Percentiles rank a stretch among this genome's conserved stretches.
phyloP scores from a whole-genome alignment of 352 stramenopile species.

The Blastocystis sp. region DNA sequence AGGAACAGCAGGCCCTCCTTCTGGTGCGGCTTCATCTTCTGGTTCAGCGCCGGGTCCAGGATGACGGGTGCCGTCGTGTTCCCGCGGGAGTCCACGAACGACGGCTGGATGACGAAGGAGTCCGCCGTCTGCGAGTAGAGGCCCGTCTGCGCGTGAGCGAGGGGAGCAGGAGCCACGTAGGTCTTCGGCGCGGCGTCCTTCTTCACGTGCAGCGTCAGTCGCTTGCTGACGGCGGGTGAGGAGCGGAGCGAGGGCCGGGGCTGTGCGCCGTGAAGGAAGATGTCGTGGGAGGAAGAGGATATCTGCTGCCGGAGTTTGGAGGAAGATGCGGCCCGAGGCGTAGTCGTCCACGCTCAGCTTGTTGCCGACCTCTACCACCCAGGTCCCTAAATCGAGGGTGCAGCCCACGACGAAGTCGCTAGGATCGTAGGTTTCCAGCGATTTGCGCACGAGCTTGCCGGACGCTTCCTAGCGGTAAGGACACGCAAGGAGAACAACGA shows the following conservation, averaged over 20 bases:
- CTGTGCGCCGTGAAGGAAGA: neutral
- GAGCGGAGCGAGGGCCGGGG: neutral
- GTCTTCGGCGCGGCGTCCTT: conserved; percentile 4
- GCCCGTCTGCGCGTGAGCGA: neutral
- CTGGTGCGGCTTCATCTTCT: conserved; percentile 37
- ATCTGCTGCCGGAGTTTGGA: neutral
- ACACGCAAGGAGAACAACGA: neutral
- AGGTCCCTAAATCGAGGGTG: conserved; percentile 57
- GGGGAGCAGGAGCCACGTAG: neutral
- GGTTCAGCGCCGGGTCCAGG: conserved; percentile 2
- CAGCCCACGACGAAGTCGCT: conserved; percentile 34
- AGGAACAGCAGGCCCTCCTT: conserved; percentile 56
- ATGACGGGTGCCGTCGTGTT: conserved; percentile 30
- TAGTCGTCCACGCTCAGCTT: neutral
- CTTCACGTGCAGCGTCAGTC: conserved; percentile 11
- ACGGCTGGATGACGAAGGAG: conserved; percentile 28
- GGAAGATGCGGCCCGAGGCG: conserved; percentile 32
- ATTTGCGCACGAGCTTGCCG: conserved; percentile 49
- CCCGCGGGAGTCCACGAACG: neutral
- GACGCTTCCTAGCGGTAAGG: conserved; percentile 30
- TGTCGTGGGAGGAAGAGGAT: neutral
- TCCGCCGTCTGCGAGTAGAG: conserved; percentile 37
- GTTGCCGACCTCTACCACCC: conserved; percentile 11
- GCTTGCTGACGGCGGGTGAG: neutral
- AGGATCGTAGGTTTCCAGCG: conserved; percentile 41